phyloP scores from a whole-genome alignment of 2,329 filamentous ascomycete species.

The Akanthomyces uredinophilus region DNA sequence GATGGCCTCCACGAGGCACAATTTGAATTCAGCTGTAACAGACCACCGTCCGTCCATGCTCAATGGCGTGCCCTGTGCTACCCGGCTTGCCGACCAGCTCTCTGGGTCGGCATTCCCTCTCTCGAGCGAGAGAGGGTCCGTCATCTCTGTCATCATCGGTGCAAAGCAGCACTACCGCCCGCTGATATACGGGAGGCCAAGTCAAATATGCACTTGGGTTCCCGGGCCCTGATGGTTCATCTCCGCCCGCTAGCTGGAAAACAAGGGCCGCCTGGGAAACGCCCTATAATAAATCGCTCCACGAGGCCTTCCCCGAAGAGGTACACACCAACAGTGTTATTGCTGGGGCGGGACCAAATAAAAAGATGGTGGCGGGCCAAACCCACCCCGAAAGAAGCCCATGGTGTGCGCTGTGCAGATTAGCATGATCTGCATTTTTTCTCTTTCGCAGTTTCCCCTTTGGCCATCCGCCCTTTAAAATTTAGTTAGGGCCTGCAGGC shows the following conservation, averaged over 20 bases:
- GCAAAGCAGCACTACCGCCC: too few species aligned
- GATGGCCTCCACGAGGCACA: conserved; percentile 1
- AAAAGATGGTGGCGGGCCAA: conserved; percentile 5
- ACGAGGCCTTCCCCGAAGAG: conserved; percentile 1
- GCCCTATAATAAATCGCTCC: not conserved
- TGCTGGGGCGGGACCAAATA: not conserved
- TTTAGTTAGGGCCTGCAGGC: not conserved
- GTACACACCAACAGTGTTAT: conserved; percentile 6
- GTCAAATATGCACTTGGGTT: not conserved
- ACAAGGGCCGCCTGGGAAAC: not conserved
- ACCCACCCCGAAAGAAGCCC: not conserved
- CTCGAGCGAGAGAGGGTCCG: not conserved
- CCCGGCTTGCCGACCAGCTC: too few species aligned
- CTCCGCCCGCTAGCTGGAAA: not conserved
- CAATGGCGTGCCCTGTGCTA: too few species aligned
- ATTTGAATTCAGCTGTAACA: not conserved
- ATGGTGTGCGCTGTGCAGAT: conserved; percentile 6
- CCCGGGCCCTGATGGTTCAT: not conserved
- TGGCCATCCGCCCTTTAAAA: not conserved
- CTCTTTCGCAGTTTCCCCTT: not conserved
- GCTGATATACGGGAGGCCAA: not conserved
- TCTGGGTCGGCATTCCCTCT: too few species aligned
- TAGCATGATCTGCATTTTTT: conserved; percentile 5
- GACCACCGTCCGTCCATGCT: too few species aligned
- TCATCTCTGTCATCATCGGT: not conserved